phyloP scores from a whole-genome alignment of 257 asterid genomes.

The Rehmannia glutinosa region DNA sequence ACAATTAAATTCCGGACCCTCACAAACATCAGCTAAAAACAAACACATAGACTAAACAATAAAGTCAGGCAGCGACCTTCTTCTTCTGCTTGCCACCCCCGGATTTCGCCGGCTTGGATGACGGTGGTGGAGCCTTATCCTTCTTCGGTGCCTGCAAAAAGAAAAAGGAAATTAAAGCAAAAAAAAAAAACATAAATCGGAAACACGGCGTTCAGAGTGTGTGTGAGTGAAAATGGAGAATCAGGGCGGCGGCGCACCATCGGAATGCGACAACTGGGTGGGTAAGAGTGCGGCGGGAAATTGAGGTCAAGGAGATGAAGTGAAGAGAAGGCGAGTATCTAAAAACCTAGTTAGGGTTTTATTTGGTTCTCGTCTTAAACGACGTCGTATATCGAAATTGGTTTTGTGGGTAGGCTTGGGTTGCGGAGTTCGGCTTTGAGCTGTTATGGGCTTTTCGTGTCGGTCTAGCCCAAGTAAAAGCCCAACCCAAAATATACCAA shows the following conservation, averaged over 20 bases:
- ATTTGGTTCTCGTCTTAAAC: not conserved
- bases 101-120: constrained; percentile 89
- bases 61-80: constrained; percentile 46
- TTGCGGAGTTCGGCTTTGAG: no score
- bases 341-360: constrained; percentile 25
- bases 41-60: not conserved
- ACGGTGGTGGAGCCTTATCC: constrained; percentile 84
- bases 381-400: constrained; percentile 13
- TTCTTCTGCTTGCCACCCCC: constrained; percentile 96
- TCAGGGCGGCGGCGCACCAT: constrained; percentile 22
- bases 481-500: not conserved
- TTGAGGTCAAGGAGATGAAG: not conserved
- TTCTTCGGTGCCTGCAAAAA: constrained; percentile 84
- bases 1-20: not conserved
- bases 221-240: not conserved
- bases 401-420: constrained; percentile 10
- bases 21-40: not conserved
- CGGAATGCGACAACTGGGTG: constrained; percentile 7
- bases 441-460: not conserved
- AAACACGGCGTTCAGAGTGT: not conserved
- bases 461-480: not conserved
- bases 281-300: not conserved
- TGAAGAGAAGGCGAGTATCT: not conserved
- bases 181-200: not conserved
- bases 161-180: not conserved